Evolutionary conservation across 257 asterid species (phyloP).

Genomic region (Phtheirospermum japonicum): DNA sequence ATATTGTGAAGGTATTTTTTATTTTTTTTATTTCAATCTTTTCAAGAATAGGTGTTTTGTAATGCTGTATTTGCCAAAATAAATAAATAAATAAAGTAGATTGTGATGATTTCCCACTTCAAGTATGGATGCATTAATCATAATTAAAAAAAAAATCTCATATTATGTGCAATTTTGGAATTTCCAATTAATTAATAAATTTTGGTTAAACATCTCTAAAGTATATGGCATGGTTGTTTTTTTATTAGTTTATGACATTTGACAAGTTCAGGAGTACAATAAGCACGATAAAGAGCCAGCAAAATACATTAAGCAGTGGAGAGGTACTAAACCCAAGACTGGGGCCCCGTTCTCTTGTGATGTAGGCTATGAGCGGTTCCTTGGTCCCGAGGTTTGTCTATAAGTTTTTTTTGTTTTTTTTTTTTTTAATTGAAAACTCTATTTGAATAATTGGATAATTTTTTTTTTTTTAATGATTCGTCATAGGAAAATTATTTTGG

Average conservation of each 20-base stretch:
- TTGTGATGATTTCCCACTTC: too few species aligned
- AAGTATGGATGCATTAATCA: too few species aligned
- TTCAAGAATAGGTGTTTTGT: neutral
- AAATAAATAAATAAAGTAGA: too few species aligned
- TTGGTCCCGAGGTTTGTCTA: conserved; percentile 89
- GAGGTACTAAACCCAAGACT: conserved; percentile 88
- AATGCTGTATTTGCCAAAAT: too few species aligned
- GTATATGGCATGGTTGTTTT: too few species aligned
- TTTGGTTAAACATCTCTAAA: too few species aligned
- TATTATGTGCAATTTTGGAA: too few species aligned
- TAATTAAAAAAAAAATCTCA: too few species aligned
- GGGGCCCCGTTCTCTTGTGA: conserved; percentile 96
- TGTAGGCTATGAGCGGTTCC: conserved; percentile 94
- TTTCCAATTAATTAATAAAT: too few species aligned
- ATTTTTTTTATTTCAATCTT: neutral
- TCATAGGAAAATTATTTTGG: too few species aligned
- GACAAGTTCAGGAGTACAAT: conserved; percentile 74
- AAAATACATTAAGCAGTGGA: conserved; percentile 88
- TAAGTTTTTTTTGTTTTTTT: too few species aligned
- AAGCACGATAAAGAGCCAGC: conserved; percentile 93
- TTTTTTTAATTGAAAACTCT: conserved; percentile 13
- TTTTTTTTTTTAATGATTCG: conserved; percentile 2
- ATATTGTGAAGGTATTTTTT: conserved; percentile 78
- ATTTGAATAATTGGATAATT: neutral
- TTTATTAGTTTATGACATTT: conserved; percentile 23